Evolutionary conservation across 768 basidiomycete genomes (phyloP), one percentile per base, ranked within the genome.

Genomic region (Paxillus ammoniavirescens): DNA sequence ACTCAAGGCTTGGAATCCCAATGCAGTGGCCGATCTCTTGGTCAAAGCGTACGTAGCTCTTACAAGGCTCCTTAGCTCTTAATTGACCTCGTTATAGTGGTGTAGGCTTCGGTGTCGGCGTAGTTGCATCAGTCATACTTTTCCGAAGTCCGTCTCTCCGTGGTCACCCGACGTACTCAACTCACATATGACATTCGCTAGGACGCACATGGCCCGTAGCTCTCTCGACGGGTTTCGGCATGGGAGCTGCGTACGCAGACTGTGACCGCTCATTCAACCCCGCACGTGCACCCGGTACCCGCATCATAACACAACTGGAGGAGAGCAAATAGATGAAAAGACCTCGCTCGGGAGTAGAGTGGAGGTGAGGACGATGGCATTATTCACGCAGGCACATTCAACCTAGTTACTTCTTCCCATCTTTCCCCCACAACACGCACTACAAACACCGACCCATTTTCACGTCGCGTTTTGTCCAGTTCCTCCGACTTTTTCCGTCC

Each of bases 181-280:
- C 48, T 40, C 47, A 55, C 60, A 33, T 49, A 13, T 30, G 15
- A 30, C 56, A 47, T 51, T 36, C 66, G 10, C 42, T 13, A 94
- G 93, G 93, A 77, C 89, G 93, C 54, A 88, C 89, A 66, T 96
- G 92, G 91, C 93, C 93, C 42, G 85, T 96, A 60, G 84, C 89
- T 30, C 81, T 95, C 52, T 77, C 87, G 14, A 89, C 90, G 6
- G 93, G 93, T 35, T 93, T 94, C 67, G 93, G 93, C 33, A 80
- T 85, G 38, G 93, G 93, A 41, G 83, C 84, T 49, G 91, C 93
- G 28, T 94, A 92, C 67, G 86, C 90, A 30, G 93, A 95, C 79
- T 94, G 93, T 73, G 91, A 96, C 74, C 83, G 92, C 47, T 87
- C 89, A 14, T 96, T 95, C 83, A 93, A 93, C 74, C 89, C 91